Conservation (phyloP, 768 basidiomycete genomes). For the Piloderma croceum region DNA sequence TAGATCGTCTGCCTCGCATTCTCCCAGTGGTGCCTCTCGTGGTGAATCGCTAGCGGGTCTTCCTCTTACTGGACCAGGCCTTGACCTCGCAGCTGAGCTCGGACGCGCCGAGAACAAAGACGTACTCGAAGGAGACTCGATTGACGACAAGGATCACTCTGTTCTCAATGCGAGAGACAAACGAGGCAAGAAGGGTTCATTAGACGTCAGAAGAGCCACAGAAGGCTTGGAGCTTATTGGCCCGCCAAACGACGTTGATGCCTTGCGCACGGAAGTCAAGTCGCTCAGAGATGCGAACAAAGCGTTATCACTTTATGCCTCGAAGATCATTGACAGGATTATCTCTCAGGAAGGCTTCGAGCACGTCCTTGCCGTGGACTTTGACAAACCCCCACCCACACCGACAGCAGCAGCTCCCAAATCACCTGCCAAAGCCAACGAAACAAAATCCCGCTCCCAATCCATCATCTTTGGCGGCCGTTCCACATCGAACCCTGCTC, state of each 20-base stretch:
- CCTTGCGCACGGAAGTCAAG: constrained; percentile 83
- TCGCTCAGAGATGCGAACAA: constrained; percentile 94
- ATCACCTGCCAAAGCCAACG: constrained; percentile 23
- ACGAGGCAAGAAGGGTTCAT: constrained; percentile 31
- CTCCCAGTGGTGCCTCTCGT: constrained; percentile 36
- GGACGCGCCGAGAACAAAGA: constrained; percentile 90
- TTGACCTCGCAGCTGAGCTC: constrained; percentile 87
- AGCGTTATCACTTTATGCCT: constrained; percentile 89
- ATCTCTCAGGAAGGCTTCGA: constrained; percentile 96
- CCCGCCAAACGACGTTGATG: constrained; percentile 57
- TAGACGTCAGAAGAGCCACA: constrained; percentile 27
- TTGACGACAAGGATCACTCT: constrained; percentile 48
- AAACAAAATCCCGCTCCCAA: constrained; percentile 53
- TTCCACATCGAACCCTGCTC: constrained; percentile 31
- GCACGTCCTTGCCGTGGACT: constrained; percentile 92
- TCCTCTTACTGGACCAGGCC: constrained; percentile 82
- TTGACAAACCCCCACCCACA: constrained; percentile 55
- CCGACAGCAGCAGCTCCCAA: constrained; percentile 36
- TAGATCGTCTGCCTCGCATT: constrained; percentile 45
- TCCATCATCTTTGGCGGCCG: constrained; percentile 46
- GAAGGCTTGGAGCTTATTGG: constrained; percentile 34
- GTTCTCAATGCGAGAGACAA: constrained; percentile 41
- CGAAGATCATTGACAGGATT: constrained; percentile 97
- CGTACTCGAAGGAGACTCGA: constrained; percentile 50
- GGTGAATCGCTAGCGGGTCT: constrained; percentile 85